A percentile compares a stretch with the other conserved stretches of the same genome.
Conservation (phyloP, 352 stramenopile genomes). For the Pythium diclinum region DNA sequence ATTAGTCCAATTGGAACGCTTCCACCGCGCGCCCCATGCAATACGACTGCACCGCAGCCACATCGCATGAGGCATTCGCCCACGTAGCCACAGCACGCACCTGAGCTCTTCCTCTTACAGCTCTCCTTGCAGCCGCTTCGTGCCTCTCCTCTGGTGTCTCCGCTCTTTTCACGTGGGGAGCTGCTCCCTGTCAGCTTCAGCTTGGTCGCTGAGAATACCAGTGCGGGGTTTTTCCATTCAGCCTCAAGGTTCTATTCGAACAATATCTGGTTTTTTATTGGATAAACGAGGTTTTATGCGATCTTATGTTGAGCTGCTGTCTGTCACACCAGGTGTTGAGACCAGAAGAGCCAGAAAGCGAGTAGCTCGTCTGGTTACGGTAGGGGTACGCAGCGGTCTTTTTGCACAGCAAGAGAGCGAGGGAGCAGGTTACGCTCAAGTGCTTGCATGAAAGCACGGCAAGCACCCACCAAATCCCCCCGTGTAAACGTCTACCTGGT, state of each 20-base stretch:
- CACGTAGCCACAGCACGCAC: not conserved
- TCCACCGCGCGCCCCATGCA: not conserved
- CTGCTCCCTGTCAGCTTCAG: conserved; percentile 19
- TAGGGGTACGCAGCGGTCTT: not conserved
- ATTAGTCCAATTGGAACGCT: not conserved
- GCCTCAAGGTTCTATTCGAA: conserved; percentile 10
- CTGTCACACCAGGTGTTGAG: conserved; percentile 23
- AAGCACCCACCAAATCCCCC: too few species aligned
- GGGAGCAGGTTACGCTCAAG: not conserved
- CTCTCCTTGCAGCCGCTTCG: not conserved
- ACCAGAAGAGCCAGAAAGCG: conserved; percentile 11
- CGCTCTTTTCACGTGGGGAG: conserved; percentile 3
- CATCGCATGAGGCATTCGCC: not conserved
- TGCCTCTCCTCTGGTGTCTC: conserved; percentile 1
- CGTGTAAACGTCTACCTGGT: not conserved
- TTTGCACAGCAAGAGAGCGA: not conserved
- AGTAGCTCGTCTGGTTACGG: conserved; percentile 3
- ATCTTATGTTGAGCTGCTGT: conserved; percentile 10
- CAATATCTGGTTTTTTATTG: not conserved
- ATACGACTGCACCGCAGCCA: not conserved
- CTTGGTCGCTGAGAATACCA: conserved; percentile 26
- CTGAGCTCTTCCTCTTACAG: not conserved
- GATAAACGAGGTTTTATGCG: conserved; percentile 14
- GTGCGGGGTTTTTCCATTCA: not conserved
- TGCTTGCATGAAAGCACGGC: too few species aligned